phyloP scores from a whole-genome alignment of 441 rosid genomes.

The Melastoma candidum region DNA sequence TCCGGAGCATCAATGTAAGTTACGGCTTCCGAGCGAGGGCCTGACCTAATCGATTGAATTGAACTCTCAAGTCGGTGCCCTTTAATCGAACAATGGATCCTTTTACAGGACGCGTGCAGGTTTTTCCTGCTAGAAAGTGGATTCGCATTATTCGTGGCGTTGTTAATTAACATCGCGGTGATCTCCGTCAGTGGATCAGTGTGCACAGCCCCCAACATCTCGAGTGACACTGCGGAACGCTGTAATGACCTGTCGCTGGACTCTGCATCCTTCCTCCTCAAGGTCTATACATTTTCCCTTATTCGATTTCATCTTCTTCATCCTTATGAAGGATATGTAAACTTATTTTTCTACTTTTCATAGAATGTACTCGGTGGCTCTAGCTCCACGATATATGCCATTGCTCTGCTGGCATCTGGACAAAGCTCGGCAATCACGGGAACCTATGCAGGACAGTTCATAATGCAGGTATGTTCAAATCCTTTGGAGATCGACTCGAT shows the following conservation, averaged over 20 bases:
- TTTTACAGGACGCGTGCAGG: slow-evolving; percentile 41
- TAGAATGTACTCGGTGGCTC: slow-evolving; percentile 87
- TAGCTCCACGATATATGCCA: slow-evolving; percentile 78
- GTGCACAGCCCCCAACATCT: slow-evolving; percentile 26
- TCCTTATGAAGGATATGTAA: not conserved
- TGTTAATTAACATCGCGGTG: slow-evolving; percentile 49
- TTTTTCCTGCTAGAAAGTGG: slow-evolving; percentile 65
- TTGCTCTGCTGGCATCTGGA: slow-evolving; percentile 86
- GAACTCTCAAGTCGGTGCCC: not conserved
- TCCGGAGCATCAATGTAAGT: slow-evolving; percentile 43
- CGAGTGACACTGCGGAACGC: slow-evolving; percentile 12
- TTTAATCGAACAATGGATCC: not conserved
- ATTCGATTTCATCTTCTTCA: not conserved
- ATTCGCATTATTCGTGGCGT: slow-evolving; percentile 45
- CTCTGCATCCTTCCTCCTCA: slow-evolving; percentile 60
- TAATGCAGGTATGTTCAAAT: slow-evolving; percentile 65
- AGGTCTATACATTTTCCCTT: slow-evolving; percentile 21
- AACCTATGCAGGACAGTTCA: slow-evolving; percentile 93
- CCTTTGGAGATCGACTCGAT: too few relatives aligned
- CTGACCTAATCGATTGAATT: too few relatives aligned
- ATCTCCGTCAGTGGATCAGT: slow-evolving; percentile 43
- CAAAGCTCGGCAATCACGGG: slow-evolving; percentile 98
- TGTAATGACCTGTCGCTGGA: slow-evolving; percentile 45
- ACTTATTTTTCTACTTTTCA: slow-evolving; percentile 7
- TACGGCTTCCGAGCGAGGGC: not conserved